Conservation (phyloP, 148 eudicot genomes). For the Suaeda aralocaspica region DNA sequence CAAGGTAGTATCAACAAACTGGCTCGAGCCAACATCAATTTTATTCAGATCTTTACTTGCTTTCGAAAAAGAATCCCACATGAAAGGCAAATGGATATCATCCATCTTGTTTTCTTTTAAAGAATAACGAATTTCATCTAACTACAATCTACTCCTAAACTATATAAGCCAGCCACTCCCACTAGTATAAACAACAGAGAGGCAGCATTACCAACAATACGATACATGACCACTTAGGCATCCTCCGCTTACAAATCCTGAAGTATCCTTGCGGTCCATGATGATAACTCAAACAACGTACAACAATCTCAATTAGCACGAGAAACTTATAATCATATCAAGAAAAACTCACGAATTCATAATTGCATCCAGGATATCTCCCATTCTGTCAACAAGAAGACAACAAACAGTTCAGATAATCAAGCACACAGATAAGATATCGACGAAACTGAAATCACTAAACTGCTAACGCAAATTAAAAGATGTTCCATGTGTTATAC, state of each 20-base stretch:
- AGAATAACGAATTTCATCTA: conserved; percentile 21
- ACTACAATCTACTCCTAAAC: conserved; percentile 3
- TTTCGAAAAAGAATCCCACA: conserved; percentile 12
- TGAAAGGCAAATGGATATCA: conserved; percentile 5
- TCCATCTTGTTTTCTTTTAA: conserved; percentile 23
- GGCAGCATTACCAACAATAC: not conserved
- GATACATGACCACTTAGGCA: not conserved
- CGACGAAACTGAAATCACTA: not conserved
- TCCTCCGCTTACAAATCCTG: conserved; percentile 79
- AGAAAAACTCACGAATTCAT: not conserved
- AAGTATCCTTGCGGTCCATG: conserved; percentile 78
- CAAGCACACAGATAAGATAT: not conserved
- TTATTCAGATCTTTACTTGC: conserved; percentile 12
- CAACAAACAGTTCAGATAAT: not conserved
- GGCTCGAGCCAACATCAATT: conserved; percentile 20
- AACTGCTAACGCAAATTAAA: not conserved
- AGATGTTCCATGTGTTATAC: not conserved
- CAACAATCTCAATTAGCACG: conserved; percentile 19
- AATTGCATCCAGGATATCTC: conserved; percentile 11
- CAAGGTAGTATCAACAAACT: conserved; percentile 18
- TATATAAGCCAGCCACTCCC: conserved; percentile 9
- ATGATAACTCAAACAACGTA: not conserved
- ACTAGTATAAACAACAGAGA: conserved; percentile 25
- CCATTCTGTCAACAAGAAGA: conserved; percentile 24
- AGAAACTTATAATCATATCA: conserved; percentile 4